A percentile compares a stretch with the other conserved stretches of the same genome.
Conservation (phyloP, 169 alveolate genomes). For the Cryptosporidium viatorum region DNA sequence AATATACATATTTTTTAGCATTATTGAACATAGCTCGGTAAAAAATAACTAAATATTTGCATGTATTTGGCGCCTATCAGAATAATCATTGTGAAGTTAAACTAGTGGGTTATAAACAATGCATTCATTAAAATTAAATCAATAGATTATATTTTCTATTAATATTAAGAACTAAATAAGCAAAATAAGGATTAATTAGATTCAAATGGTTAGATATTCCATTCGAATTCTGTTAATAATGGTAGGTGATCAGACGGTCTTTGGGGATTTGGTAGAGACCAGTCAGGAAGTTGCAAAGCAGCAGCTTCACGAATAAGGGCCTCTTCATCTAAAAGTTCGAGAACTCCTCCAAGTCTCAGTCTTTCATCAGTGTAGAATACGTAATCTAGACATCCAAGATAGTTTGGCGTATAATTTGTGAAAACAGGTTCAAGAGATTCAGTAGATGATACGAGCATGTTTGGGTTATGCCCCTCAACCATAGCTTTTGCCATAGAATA, state of each 20-base stretch:
- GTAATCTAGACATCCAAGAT: constrained; percentile 84
- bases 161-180: background rate
- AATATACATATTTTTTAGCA: background rate
- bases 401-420: constrained; percentile 82
- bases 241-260: constrained; percentile 85
- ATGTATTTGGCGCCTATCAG: background rate
- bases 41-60: background rate
- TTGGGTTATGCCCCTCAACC: constrained; percentile 68
- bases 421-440: constrained; percentile 81
- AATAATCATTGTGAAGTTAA: background rate
- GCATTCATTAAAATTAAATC: background rate
- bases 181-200: background rate
- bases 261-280: constrained; percentile 83
- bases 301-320: constrained; percentile 82
- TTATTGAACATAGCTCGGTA: constrained; percentile 21
- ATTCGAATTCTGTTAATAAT: constrained; percentile 82
- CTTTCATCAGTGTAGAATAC: constrained; percentile 81
- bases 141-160: background rate
- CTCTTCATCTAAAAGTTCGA: constrained; percentile 78
- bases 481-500: constrained; percentile 79
- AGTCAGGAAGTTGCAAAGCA: constrained; percentile 79
- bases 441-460: constrained; percentile 25
- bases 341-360: constrained; percentile 79
- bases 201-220: constrained; percentile 56
- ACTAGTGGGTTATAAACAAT: background rate